These are phyloP conservation scores for Tetrahymena thermophila DNA, from an alignment of 73 alveolate species.

Conservation along the genomic window DNA sequence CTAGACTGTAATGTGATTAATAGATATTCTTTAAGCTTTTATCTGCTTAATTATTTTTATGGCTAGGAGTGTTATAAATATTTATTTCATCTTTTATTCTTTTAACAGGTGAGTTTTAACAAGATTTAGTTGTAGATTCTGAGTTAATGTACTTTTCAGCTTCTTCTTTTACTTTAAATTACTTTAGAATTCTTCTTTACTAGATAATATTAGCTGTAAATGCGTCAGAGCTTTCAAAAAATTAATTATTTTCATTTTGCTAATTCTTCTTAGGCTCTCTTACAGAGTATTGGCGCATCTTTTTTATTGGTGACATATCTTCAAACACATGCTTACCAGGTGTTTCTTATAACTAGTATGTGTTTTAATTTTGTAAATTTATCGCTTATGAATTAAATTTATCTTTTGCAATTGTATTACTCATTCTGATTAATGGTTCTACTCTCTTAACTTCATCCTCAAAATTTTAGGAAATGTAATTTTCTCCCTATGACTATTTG, in stretches of 20 bases:
- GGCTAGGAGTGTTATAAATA: not conserved
- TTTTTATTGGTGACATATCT: not conserved
- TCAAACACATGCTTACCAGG: not conserved
- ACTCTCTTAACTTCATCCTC: not conserved
- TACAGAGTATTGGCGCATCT: not conserved
- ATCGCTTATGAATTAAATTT: not conserved
- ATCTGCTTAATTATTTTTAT: too few species aligned
- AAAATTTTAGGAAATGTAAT: not conserved
- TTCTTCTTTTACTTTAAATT: not conserved
- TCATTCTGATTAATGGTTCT: not conserved
- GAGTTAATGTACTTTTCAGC: not conserved
- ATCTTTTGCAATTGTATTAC: not conserved
- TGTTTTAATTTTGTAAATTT: not conserved
- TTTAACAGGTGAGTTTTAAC: not conserved
- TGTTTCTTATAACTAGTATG: not conserved
- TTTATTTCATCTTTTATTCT: not conserved
- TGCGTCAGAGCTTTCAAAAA: not conserved
- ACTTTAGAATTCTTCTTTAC: not conserved
- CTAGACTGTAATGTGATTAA: not conserved
- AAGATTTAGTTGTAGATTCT: not conserved
- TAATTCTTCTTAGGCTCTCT: not conserved
- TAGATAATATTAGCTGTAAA: not conserved
- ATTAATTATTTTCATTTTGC: not conserved
- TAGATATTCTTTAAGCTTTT: too few species aligned
- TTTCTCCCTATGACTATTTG: not conserved